Evolutionary conservation across 805 yeast species (phyloP).

Genomic region (Starmerella powellii): DNA sequence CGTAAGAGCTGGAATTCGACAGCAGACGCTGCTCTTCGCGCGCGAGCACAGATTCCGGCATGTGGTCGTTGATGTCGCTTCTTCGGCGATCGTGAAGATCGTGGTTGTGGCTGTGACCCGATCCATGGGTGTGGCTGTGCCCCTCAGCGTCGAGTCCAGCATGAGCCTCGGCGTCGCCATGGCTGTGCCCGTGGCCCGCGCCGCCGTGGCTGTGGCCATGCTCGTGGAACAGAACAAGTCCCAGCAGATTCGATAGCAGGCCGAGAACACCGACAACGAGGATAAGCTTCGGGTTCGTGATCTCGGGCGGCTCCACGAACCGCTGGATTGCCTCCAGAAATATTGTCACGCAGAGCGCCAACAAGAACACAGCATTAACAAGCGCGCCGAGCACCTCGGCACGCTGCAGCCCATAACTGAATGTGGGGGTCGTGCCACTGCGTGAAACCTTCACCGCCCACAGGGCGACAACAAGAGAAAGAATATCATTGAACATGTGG

Average conservation of each 20-base stretch:
- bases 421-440: slow-evolving; percentile 70
- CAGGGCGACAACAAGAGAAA: slow-evolving; percentile 75
- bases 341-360: slow-evolving; percentile 87
- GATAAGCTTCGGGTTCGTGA: slow-evolving; percentile 72
- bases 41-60: slow-evolving; percentile 21
- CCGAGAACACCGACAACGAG: slow-evolving; percentile 77
- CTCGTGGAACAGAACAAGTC: slow-evolving; percentile 70
- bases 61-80: slow-evolving; percentile 4
- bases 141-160: slow-evolving; percentile 28
- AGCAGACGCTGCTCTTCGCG: slow-evolving; percentile 22
- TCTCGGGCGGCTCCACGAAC: slow-evolving; percentile 64
- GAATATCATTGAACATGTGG: slow-evolving; percentile 93
- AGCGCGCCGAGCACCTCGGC: slow-evolving; percentile 95
- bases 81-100: slow-evolving; percentile 15
- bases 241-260: slow-evolving; percentile 66
- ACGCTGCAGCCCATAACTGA: slow-evolving; percentile 96
- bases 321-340: slow-evolving; percentile 88
- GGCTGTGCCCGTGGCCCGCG: slow-evolving; percentile 31
- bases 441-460: slow-evolving; percentile 95
- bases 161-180: slow-evolving; percentile 21
- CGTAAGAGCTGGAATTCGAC: slow-evolving; percentile 12
- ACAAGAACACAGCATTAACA: slow-evolving; percentile 79
- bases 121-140: slow-evolving; percentile 10
- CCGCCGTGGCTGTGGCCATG: slow-evolving; percentile 42
- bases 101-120: slow-evolving; percentile 15